phyloP scores from a whole-genome alignment of 2,329 filamentous ascomycete genomes.

The Epichloe scottii region DNA sequence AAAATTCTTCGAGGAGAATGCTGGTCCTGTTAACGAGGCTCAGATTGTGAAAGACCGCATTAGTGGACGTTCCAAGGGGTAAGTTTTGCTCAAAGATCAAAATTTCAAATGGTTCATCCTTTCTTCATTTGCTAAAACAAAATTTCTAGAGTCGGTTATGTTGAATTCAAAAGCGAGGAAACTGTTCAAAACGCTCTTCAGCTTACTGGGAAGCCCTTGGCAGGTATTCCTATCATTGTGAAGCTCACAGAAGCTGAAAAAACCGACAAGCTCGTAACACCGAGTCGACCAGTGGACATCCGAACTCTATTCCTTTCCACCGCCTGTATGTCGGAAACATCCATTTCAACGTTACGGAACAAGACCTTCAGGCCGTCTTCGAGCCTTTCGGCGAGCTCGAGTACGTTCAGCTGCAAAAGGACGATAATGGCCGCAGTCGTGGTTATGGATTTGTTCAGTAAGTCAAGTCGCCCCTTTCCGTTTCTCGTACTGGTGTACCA shows the following conservation, averaged over 20 bases:
- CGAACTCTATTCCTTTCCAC: slow-evolving; percentile 87
- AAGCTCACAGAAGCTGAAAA: slow-evolving; percentile 98
- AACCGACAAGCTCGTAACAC: slow-evolving; percentile 88
- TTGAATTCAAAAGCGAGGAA: slow-evolving; percentile 96
- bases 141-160: slow-evolving; percentile 77
- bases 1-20: slow-evolving; percentile 94
- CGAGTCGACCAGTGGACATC: slow-evolving; percentile 54
- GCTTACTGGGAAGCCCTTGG: slow-evolving; percentile 95
- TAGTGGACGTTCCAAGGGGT: slow-evolving; percentile 96
- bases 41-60: slow-evolving; percentile 98
- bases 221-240: slow-evolving; percentile 97
- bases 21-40: slow-evolving; percentile 88
- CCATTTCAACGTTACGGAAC: slow-evolving; percentile 97
- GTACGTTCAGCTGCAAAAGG: slow-evolving; percentile 94
- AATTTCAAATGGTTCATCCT: no score
- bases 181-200: slow-evolving; percentile 87
- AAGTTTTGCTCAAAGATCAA: slow-evolving; percentile 23
- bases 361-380: slow-evolving; percentile 90
- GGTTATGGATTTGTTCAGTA: slow-evolving; percentile 99
- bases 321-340: slow-evolving; percentile 98
- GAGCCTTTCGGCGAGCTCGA: slow-evolving; percentile 96
- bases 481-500: background rate
- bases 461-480: slow-evolving; percentile 25
- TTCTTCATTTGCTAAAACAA: no score
- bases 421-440: slow-evolving; percentile 78